Base-by-base conservation (phyloP, 768 basidiomycete species). In the Podaxis pistillaris region DNA sequence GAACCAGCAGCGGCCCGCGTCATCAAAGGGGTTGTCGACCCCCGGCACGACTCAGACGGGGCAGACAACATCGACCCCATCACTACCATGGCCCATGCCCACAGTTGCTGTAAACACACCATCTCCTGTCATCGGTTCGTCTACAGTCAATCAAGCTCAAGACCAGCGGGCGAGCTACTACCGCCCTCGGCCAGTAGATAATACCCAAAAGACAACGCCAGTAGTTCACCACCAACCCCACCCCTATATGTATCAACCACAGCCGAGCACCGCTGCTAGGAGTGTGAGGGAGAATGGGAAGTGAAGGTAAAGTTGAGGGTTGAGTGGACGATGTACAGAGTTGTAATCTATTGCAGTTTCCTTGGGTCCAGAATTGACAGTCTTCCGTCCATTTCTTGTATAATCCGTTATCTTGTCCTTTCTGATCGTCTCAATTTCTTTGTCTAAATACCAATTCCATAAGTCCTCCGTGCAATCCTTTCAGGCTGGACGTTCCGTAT, bases 1-100 rank as follows among this genome's bases (percentile, higher is more conserved):
- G 68, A 74, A 79, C 56, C 75, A 77, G 44, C 81, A 79, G 64
- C 78, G 76, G 3, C 79, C 79, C 37, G 55, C 73, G 3, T 75
- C 73, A 1, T 72, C 76, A 12, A 68, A 74, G 56, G 70, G 70
- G 4, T 69, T 67, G 52, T 66, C 68, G 46, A 60, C 65, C 28
- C 44, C 66, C 0, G 49, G n/a, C 9, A 50, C 65, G 7, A 24
- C 62, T 22, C 53, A 51, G 17, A 13, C 33, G 12, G 56, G 62
- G 37, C 66, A 63, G 58, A 58, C 68, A 26, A 62, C 73, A 38
- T 53, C 73, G 15, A 56, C 72, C 8, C 65, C 76, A 12, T 70
- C 65, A 51, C 50, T 86, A 54, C 86, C 87, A 3, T 91, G 86
- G 82, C 87, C 89, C 5, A 89, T 90, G 87, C 88, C 89, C 1